phyloP scores from a whole-genome alignment of 768 basidiomycete species.

The Mycena galopus region DNA sequence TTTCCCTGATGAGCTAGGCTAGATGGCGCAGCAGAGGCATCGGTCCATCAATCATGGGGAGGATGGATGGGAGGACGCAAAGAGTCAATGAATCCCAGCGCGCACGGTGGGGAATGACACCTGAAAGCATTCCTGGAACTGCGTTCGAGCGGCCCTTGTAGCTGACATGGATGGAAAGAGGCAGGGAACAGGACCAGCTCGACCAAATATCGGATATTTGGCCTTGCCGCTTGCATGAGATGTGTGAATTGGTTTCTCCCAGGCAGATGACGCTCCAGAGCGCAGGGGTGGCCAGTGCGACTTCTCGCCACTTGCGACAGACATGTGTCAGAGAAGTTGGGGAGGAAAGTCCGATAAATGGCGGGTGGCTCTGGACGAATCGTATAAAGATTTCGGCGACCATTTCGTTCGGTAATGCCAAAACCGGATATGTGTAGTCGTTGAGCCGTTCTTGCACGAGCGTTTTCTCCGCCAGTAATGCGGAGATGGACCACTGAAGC shows the following conservation, averaged over 20 bases:
- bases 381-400: not conserved
- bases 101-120: not conserved
- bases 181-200: not conserved
- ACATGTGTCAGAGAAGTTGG: not conserved
- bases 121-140: not conserved
- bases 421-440: not conserved
- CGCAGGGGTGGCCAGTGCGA: not conserved
- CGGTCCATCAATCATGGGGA: not conserved
- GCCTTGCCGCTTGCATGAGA: not conserved
- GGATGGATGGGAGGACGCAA: too few species aligned
- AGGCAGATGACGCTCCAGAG: not conserved
- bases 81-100: not conserved
- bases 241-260: too few species aligned
- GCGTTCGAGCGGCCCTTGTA: not conserved
- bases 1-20: not conserved
- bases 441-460: too few species aligned
- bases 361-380: not conserved
- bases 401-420: not conserved
- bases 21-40: conserved; percentile 4
- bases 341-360: not conserved
- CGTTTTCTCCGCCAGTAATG: too few species aligned
- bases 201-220: not conserved
- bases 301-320: not conserved
- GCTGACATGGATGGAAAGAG: not conserved
- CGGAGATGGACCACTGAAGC: too few species aligned